phyloP scores from a whole-genome alignment of 1,139 yeast genomes.

The Saccharomyces uvarum region DNA sequence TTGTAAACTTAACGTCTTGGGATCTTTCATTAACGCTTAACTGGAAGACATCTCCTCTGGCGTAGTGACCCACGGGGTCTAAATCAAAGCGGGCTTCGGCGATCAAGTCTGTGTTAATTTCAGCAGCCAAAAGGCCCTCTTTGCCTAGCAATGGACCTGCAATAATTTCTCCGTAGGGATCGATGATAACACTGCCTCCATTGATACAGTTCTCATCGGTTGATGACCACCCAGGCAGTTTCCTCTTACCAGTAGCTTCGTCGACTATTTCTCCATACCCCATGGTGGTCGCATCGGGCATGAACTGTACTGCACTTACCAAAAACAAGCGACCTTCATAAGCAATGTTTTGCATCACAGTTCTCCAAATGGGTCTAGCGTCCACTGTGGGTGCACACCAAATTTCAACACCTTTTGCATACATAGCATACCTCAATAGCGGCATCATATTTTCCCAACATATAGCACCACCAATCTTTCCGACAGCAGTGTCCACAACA shows the following conservation, averaged over 20 bases:
- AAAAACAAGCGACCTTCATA: not conserved
- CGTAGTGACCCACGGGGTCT: conserved; percentile 37
- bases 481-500: not conserved
- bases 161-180: not conserved
- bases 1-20: conserved; percentile 7
- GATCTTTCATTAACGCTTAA: conserved; percentile 33
- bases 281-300: not conserved
- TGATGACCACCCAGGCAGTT: not conserved
- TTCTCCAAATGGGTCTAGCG: conserved; percentile 34
- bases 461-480: not conserved
- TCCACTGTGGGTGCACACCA: conserved; percentile 41
- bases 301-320: not conserved
- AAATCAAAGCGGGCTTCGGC: conserved; percentile 36
- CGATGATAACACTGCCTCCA: not conserved
- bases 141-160: not conserved
- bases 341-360: conserved; percentile 32
- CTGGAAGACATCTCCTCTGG: conserved; percentile 37
- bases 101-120: conserved; percentile 9
- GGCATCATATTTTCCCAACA: not conserved
- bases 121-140: not conserved
- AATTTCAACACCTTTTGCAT: conserved; percentile 35
- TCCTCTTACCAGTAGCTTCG: not conserved
- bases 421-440: conserved; percentile 34
- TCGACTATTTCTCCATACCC: not conserved
- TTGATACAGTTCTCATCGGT: not conserved